Base-by-base conservation (phyloP, 1,139 yeast species). In the Debaryomyces nepalensis region DNA sequence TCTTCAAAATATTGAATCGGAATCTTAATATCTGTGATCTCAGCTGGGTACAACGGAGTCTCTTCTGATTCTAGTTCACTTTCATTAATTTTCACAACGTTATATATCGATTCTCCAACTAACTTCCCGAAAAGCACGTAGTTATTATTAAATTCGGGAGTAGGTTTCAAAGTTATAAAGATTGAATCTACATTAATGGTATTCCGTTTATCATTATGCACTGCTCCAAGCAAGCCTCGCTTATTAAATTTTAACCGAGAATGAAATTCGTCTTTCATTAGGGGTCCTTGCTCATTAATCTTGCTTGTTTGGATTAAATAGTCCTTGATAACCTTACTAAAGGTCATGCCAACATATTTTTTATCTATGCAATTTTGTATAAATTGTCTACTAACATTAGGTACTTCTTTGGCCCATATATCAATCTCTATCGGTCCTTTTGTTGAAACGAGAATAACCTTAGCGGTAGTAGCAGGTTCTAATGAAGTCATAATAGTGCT, bases 331-430 rank as follows among this genome's bases (percentile, higher is more conserved):
- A 73, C 61, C 4, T 73, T 62, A 22, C 71, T 66, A 53, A 83
- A 79, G 37, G 54, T 53, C 44, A 66, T 59, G 4, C 71, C 75
- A 43, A 61, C 58, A 52, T 72, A 81, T 34, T 57, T 59, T 5
- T 73, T 73, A 42, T 73, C 65, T 18, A 70, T 37, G 48, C 86
- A 79, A 34, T 68, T 66, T 42, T 71, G 68, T 11, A 86, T 56
- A 50, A 87, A 83, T 35, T 57, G 54, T 33, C 73, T 60, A 24
- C 77, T 56, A 0, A 81, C 75, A 0, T 51, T 48, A 0, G 95
- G 91, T 3, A 79, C 63, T 56, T 87, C 90, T 50, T 80, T 80
- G 19, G 91, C 87, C 84, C 87, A 87, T 8, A 87, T 57, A 40
- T 81, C 89, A 2, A 87, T 58, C 32, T 73, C 79, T 0, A 87